Conservation (phyloP, 2,329 filamentous ascomycete species). For the Pezizomycotina sp. region DNA sequence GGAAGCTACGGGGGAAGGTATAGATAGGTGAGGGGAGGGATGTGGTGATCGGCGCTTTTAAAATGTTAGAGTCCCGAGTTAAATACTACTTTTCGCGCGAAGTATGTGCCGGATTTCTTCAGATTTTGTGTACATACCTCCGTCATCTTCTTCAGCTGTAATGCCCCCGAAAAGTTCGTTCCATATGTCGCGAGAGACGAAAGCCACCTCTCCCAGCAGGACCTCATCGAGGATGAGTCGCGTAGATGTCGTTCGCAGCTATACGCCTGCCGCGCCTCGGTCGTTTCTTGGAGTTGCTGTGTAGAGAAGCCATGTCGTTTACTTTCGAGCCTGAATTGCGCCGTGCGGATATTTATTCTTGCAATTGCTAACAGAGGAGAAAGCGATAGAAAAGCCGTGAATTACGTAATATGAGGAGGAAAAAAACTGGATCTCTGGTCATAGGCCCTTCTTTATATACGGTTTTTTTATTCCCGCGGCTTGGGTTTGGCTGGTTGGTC, state of each 20-base stretch:
- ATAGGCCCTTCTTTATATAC: too few relatives aligned
- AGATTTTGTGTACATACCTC: conserved; percentile 32
- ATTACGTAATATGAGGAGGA: too few relatives aligned
- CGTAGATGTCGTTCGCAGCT: conserved; percentile 38
- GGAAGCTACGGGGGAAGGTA: conserved; percentile 37
- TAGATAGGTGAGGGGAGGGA: conserved; percentile 31
- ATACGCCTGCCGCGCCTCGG: too few relatives aligned
- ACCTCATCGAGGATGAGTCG: conserved; percentile 72
- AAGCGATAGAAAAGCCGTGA: too few relatives aligned
- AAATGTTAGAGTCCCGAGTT: conserved; percentile 24
- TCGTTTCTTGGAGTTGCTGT: too few relatives aligned
- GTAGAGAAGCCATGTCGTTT: too few relatives aligned
- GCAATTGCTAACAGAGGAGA: too few relatives aligned
- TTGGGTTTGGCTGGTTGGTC: too few relatives aligned
- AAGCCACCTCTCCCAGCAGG: conserved; percentile 67
- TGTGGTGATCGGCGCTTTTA: conserved; percentile 32
- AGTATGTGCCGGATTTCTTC: conserved; percentile 20
- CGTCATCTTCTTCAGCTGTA: conserved; percentile 27
- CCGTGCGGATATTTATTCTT: too few relatives aligned
- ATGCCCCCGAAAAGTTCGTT: conserved; percentile 58
- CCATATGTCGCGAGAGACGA: conserved; percentile 75
- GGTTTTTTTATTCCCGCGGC: too few relatives aligned
- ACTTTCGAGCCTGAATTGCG: too few relatives aligned
- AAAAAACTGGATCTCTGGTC: too few relatives aligned
- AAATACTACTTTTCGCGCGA: conserved; percentile 13